Conservation (phyloP, 345 rosid species). For the Eucalyptus tenuipes region DNA sequence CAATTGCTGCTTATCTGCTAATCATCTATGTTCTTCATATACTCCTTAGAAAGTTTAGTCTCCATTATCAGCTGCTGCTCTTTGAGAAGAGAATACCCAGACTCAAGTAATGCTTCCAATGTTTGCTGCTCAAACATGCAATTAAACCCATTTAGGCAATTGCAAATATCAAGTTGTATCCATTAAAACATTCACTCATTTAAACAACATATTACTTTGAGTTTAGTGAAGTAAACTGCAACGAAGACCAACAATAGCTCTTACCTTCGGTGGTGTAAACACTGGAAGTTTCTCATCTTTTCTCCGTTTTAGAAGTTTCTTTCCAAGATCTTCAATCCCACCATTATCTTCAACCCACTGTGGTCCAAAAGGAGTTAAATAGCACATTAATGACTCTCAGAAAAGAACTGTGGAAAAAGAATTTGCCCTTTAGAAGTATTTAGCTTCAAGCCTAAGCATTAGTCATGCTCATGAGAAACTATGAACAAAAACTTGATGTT, state of each 20-base stretch:
- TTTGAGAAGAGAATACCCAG: conserved; percentile 67
- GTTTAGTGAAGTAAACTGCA: background rate
- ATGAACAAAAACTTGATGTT: background rate
- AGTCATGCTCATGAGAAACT: background rate
- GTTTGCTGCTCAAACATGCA: conserved; percentile 52
- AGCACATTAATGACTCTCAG: background rate
- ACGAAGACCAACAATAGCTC: background rate
- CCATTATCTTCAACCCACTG: conserved; percentile 90
- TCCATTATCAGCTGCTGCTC: conserved; percentile 73
- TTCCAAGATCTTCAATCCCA: conserved; percentile 59
- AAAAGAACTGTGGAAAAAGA: background rate
- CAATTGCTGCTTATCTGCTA: background rate
- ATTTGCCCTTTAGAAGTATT: background rate
- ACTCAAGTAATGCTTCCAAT: conserved; percentile 80
- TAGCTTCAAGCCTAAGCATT: background rate
- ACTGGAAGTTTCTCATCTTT: conserved; percentile 49
- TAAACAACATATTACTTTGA: background rate
- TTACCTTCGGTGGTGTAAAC: conserved; percentile 75
- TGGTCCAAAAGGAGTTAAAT: background rate
- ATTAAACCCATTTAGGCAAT: background rate
- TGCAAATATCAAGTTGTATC: background rate
- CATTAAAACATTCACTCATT: background rate
- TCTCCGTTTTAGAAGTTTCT: conserved; percentile 46
- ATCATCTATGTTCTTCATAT: conserved; percentile 70
- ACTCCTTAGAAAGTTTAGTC: conserved; percentile 79